Base-by-base conservation (phyloP, 2,329 filamentous ascomycete genomes). In the Hypomyces rosellus region DNA sequence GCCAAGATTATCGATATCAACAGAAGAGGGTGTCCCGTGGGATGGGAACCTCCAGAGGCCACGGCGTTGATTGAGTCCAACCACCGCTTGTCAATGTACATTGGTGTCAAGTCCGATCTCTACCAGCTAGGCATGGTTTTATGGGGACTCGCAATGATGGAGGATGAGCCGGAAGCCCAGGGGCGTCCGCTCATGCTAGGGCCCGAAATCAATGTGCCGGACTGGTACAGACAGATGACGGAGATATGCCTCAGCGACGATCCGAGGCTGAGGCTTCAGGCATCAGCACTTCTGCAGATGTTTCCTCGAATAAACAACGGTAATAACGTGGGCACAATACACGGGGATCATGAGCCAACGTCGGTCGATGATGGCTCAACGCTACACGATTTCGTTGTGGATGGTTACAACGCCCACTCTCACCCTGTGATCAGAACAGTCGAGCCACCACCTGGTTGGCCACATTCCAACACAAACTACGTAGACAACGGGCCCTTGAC, bases 1-100 rank as follows among this genome's bases (percentile, higher is more conserved):
- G 93, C 92, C 8, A 92, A 95, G 62, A 97, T 99, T 58, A 99
- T 99, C 63, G 93, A 99, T 68, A 96, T 99, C 72, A 99, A 99
- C 70, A 81, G 93, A 49, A 80, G 93, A 60, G 93, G 93, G n/a
- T 99, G 93, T 61, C 93, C 93, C 0, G 88, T 97, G 4, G 92
- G 92, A 20, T 99, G 93, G 93, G 93, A 99, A 59, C 91, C 93
- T 3, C 93, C 93, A 4, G 93, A 99, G 69, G 86, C 95, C 50
- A 86, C 85, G 14, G 80, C 81, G 5, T 81, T 97, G 49, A 89
- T 97, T 54, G 85, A 92, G 57, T 91, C 85, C 66, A 88, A 88
- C 51, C 91, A 96, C 67, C 81, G 89, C 30, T 91, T 99, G 48
- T 87, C 88, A 42, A 96, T 97, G 85, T 96, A 95, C 63, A 97